These are phyloP conservation scores for Penicillium palitans DNA, from an alignment of 2,329 filamentous ascomycete genomes.

Conservation along the genomic window DNA sequence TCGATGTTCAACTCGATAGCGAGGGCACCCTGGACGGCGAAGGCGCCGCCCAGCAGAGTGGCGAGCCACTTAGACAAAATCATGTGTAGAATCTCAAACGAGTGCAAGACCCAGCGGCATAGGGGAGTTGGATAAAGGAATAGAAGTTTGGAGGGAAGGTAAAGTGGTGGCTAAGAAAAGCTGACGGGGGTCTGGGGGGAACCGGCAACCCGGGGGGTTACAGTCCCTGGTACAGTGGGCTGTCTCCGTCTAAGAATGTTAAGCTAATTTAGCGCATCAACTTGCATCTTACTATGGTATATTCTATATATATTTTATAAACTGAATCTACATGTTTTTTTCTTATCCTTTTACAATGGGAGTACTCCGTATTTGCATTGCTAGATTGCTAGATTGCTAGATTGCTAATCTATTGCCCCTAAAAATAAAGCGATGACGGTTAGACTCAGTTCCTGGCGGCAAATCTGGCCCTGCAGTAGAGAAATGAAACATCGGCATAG, in stretches of 20 bases:
- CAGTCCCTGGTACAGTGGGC: constrained; percentile 4
- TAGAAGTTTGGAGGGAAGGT: not conserved
- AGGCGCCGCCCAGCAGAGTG: constrained; percentile 21
- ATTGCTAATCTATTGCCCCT: not conserved
- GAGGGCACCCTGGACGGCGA: constrained; percentile 20
- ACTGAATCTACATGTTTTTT: not conserved
- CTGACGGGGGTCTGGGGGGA: constrained; percentile 4
- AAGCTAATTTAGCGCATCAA: not conserved
- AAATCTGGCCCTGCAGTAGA: constrained; percentile 4
- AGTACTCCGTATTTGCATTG: not conserved
- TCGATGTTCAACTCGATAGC: constrained; percentile 22
- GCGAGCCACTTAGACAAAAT: constrained; percentile 23
- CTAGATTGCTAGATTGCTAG: not conserved
- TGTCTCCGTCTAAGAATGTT: constrained; percentile 9
- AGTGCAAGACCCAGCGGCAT: constrained; percentile 17
- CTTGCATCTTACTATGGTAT: not conserved
- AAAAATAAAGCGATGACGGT: constrained; percentile 5
- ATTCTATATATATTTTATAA: not conserved
- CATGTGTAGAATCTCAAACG: constrained; percentile 15
- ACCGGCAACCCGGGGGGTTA: constrained; percentile 6
- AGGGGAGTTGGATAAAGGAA: not conserved
- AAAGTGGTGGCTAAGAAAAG: not conserved
- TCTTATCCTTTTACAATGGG: not conserved
- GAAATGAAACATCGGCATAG: constrained; percentile 10
- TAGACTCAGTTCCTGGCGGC: constrained; percentile 10